Conservation (phyloP, 768 basidiomycete genomes). For the Artomyces pyxidatus region DNA sequence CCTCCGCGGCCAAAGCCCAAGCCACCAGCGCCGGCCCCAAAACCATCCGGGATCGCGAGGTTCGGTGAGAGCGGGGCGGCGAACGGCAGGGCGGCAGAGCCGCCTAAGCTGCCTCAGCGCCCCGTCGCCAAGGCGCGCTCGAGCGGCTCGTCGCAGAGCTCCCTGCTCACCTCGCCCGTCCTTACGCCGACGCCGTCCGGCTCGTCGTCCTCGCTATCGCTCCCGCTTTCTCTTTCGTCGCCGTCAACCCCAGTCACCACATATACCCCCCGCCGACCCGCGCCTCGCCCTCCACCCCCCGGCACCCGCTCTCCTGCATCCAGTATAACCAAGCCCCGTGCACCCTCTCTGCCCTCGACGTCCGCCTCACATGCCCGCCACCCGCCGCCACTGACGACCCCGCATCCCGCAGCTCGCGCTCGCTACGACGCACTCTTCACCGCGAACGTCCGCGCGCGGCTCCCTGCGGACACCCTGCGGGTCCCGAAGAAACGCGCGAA, state of each 20-base stretch:
- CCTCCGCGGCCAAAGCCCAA: constrained; percentile 14
- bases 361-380: constrained; percentile 35
- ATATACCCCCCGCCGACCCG: not conserved
- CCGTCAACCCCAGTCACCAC: not conserved
- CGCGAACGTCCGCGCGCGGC: constrained; percentile 13
- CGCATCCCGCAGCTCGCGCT: constrained; percentile 9
- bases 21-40: constrained; percentile 1
- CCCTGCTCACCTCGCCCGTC: not conserved
- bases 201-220: constrained; percentile 48
- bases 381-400: not conserved
- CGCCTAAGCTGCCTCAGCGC: constrained; percentile 15
- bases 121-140: constrained; percentile 19
- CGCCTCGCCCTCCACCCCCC: not conserved
- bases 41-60: not conserved
- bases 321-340: not conserved
- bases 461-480: constrained; percentile 24
- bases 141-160: constrained; percentile 5
- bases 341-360: constrained; percentile 34
- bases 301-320: not conserved
- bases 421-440: constrained; percentile 26
- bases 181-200: constrained; percentile 38
- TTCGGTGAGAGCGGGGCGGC: no score
- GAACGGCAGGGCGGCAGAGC: constrained; percentile 1
- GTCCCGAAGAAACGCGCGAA: constrained; percentile 39
- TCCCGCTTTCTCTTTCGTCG: constrained; percentile 23